Evolutionary conservation across 306 rosid genomes (phyloP).

Genomic region (Acacia confusa): DNA sequence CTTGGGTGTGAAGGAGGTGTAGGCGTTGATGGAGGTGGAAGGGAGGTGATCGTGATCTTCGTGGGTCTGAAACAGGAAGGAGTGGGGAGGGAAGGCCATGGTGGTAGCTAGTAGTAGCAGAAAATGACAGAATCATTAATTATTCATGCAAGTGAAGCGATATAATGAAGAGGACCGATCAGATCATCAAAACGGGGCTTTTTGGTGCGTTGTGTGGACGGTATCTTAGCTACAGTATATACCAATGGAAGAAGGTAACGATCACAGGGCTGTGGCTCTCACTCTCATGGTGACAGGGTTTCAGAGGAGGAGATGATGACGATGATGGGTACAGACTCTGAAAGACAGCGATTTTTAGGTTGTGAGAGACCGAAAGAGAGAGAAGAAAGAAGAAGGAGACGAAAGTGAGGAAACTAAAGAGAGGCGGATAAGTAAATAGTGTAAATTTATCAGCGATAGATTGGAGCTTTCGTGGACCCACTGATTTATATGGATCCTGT

Average conservation of each 20-base stretch:
- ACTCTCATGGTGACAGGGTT: conserved; percentile 79
- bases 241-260: conserved; percentile 31
- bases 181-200: not conserved
- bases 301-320: conserved; percentile 50
- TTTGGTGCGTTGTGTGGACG: not conserved
- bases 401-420: not conserved
- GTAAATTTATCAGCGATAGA: conserved; percentile 25
- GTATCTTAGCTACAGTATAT: conserved; percentile 3
- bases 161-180: not conserved
- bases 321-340: conserved; percentile 56
- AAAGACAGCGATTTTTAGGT: conserved; percentile 74
- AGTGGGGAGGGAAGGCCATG: conserved; percentile 75
- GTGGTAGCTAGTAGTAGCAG: not conserved
- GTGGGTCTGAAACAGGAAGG: conserved; percentile 71
- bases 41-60: conserved; percentile 54
- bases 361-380: conserved; percentile 31
- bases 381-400: not conserved
- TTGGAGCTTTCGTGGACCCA: conserved; percentile 46
- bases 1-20: conserved; percentile 51
- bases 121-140: conserved; percentile 19
- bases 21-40: conserved; percentile 42
- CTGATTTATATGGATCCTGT: conserved; percentile 17
- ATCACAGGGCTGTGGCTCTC: conserved; percentile 67
- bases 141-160: conserved; percentile 38
- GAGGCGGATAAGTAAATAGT: conserved; percentile 9